Evolutionary conservation across 495 filamentous ascomycete genomes (phyloP).

Genomic region (Neurospora intermedia): DNA sequence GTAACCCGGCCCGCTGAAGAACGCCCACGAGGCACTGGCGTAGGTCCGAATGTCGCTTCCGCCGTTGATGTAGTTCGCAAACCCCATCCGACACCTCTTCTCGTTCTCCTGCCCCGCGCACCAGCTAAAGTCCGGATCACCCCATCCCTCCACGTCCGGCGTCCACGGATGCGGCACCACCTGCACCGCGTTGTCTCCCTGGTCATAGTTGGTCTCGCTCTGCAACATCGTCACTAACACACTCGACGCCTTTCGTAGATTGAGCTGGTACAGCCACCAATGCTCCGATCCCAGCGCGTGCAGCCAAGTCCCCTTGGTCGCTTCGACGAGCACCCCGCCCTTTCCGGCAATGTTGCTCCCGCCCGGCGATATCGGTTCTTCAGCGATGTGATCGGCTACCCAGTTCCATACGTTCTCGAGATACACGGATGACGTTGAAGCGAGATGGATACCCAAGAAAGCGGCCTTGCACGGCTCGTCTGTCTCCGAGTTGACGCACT

Average conservation of each 20-base stretch:
- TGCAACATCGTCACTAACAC: conserved; percentile 75
- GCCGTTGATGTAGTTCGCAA: conserved; percentile 46
- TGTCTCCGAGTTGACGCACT: conserved; percentile 29
- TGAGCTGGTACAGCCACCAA: conserved; percentile 65
- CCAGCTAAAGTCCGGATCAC: conserved; percentile 47
- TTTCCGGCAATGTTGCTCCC: conserved; percentile 30
- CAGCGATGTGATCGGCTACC: conserved; percentile 65
- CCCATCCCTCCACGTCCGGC: conserved; percentile 29
- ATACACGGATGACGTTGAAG: conserved; percentile 45
- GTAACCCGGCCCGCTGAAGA: conserved; percentile 45
- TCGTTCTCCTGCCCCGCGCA: conserved; percentile 19
- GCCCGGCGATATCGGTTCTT: conserved; percentile 34
- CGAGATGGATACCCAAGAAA: conserved; percentile 57
- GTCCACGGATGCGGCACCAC: conserved; percentile 38
- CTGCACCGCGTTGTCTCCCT: conserved; percentile 56
- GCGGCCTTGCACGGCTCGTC: conserved; percentile 52
- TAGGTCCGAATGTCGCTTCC: conserved; percentile 45
- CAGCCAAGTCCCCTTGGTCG: conserved; percentile 49
- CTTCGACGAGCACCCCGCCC: conserved; percentile 47
- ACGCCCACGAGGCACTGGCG: conserved; percentile 56
- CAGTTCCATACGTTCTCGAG: conserved; percentile 64
- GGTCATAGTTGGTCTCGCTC: conserved; percentile 84
- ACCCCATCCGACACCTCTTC: conserved; percentile 33
- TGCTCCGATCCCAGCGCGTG: conserved; percentile 67
- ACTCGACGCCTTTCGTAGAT: conserved; percentile 58